These are phyloP conservation scores for Salisapilia sapeloensis DNA, from an alignment of 352 stramenopile genomes.

Conservation along the genomic window DNA sequence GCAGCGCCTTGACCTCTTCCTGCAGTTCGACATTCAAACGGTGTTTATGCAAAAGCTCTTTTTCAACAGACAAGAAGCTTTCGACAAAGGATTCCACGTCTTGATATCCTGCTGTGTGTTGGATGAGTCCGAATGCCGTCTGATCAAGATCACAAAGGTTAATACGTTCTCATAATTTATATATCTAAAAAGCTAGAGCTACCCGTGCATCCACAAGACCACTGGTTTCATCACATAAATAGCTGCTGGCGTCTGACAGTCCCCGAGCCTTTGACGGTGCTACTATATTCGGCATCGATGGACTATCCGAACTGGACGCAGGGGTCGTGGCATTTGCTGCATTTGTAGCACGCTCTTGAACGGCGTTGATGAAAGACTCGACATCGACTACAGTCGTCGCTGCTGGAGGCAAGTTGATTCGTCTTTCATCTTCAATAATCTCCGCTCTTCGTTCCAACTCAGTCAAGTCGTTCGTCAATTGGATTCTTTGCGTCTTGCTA, in stretches of 20 bases:
- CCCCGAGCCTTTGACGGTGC: no score
- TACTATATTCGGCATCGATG: no score
- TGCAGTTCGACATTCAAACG: constrained; percentile 25
- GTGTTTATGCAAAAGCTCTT: constrained; percentile 52
- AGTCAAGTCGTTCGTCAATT: constrained; percentile 26
- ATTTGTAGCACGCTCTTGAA: constrained; percentile 14
- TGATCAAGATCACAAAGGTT: constrained; percentile 9
- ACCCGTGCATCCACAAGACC: no score
- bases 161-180: no score
- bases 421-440: constrained; percentile 25
- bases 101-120: constrained; percentile 14
- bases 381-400: constrained; percentile 46
- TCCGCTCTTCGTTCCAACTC: constrained; percentile 42
- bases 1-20: constrained; percentile 21
- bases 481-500: constrained; percentile 26
- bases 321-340: no score
- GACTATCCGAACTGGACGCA: no score
- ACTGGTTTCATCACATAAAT: no score
- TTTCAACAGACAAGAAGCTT: constrained; percentile 28
- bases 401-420: constrained; percentile 38
- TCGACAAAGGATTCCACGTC: constrained; percentile 17
- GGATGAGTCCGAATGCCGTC: constrained; percentile 30
- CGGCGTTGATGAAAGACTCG: constrained; percentile 30
- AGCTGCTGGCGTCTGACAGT: no score
- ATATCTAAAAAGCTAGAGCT: no score